phyloP scores from a whole-genome alignment of 129 eudicot genomes.

The sunflower (Helianthus annuus) region DNA sequence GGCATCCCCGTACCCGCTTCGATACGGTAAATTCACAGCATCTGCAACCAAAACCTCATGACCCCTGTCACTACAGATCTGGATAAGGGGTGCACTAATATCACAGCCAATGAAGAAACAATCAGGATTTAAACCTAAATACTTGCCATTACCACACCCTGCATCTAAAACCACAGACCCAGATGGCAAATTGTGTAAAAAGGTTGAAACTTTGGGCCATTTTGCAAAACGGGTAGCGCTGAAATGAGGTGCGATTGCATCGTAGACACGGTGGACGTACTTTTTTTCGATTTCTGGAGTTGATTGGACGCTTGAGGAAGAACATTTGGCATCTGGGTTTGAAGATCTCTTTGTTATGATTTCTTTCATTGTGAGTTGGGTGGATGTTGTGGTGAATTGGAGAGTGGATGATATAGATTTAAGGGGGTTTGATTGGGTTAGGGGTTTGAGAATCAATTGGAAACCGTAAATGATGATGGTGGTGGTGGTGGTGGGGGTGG shows the following conservation, averaged over 20 bases:
- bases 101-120: slow-evolving; percentile 91
- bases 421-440: slow-evolving; percentile 18
- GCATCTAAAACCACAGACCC: slow-evolving; percentile 90
- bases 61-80: slow-evolving; percentile 74
- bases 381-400: not conserved
- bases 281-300: slow-evolving; percentile 98
- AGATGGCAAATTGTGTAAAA: slow-evolving; percentile 52
- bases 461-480: slow-evolving; percentile 22
- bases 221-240: slow-evolving; percentile 92
- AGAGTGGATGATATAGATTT: not conserved
- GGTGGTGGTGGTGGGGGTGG: not conserved
- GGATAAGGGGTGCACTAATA: slow-evolving; percentile 76
- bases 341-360: slow-evolving; percentile 25
- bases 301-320: slow-evolving; percentile 45
- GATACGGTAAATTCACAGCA: slow-evolving; percentile 86
- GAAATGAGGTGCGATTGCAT: slow-evolving; percentile 98
- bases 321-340: slow-evolving; percentile 28
- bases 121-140: slow-evolving; percentile 64
- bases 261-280: slow-evolving; percentile 94
- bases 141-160: slow-evolving; percentile 98
- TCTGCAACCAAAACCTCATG: slow-evolving; percentile 89
- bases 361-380: slow-evolving; percentile 21
- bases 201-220: slow-evolving; percentile 92
- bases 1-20: slow-evolving; percentile 80
- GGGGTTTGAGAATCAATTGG: slow-evolving; percentile 7